A percentile compares a stretch with the other conserved stretches of the same genome.
These are phyloP conservation scores for Podila minutissima DNA, from an alignment of 192 early-diverging fungal genomes.

Conservation along the genomic window DNA sequence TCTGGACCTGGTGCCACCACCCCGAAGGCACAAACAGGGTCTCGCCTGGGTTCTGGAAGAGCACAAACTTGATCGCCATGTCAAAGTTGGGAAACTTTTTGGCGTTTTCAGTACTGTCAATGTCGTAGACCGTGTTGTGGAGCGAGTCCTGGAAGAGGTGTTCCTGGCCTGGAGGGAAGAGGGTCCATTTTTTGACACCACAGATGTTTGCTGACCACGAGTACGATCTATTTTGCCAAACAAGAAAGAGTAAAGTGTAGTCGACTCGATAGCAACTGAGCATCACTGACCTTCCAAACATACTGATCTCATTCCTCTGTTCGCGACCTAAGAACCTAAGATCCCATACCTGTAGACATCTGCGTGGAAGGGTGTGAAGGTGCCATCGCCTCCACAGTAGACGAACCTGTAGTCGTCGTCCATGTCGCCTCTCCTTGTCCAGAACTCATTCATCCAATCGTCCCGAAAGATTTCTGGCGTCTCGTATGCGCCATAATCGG, in stretches of 20 bases:
- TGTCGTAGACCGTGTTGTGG: constrained; percentile 68
- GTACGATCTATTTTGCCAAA: constrained; percentile 59
- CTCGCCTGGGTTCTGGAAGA: constrained; percentile 70
- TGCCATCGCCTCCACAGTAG: constrained; percentile 75
- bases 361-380: constrained; percentile 80
- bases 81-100: constrained; percentile 59
- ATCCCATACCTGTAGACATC: constrained; percentile 71
- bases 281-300: too few relatives aligned
- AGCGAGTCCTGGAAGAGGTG: constrained; percentile 63
- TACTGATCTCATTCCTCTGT: too few relatives aligned
- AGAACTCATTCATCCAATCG: constrained; percentile 80
- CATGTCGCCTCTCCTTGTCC: constrained; percentile 42
- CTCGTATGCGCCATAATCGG: constrained; percentile 48
- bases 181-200: constrained; percentile 74
- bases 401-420: constrained; percentile 78
- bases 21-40: constrained; percentile 78
- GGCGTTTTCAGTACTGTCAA: constrained; percentile 57
- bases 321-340: too few relatives aligned
- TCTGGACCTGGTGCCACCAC: constrained; percentile 82
- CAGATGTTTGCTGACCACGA: constrained; percentile 83
- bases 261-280: background rate
- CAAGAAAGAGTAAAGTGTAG: background rate
- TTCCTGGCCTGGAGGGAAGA: constrained; percentile 74
- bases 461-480: constrained; percentile 63
- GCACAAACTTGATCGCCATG: constrained; percentile 55